A percentile compares a stretch with the other conserved stretches of the same genome.
Evolutionary conservation across 208 protist genomes (phyloP).

Genomic region (Entamoeba invadens): DNA sequence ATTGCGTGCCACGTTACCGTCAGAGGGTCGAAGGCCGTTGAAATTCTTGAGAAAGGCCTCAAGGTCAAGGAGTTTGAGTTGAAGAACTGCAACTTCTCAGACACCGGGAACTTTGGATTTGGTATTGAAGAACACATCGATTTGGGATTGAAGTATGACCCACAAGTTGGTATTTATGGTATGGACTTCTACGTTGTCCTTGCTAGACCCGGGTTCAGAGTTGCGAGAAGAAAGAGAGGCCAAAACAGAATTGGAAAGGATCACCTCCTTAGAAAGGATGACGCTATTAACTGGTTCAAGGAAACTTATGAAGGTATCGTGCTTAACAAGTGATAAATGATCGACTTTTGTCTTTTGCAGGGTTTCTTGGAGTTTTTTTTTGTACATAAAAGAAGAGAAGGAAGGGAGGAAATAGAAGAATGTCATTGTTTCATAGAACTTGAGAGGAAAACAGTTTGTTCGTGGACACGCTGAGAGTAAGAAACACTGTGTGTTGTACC

Average conservation of each 20-base stretch:
- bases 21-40: slow-evolving; percentile 90
- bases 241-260: slow-evolving; percentile 59
- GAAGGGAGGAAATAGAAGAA: no score
- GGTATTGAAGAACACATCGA: slow-evolving; percentile 99
- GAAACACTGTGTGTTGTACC: no score
- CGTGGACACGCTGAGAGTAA: no score
- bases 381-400: no score
- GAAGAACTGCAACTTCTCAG: slow-evolving; percentile 73
- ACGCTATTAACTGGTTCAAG: slow-evolving; percentile 65
- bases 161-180: slow-evolving; percentile 85
- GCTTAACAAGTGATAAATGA: neutral
- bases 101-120: slow-evolving; percentile 95
- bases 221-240: slow-evolving; percentile 48
- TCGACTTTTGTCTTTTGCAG: no score
- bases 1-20: slow-evolving; percentile 94
- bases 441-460: no score
- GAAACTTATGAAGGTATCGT: slow-evolving; percentile 1
- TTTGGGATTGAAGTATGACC: slow-evolving; percentile 99
- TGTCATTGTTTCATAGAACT: no score
- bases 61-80: slow-evolving; percentile 98
- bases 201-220: slow-evolving; percentile 74
- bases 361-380: no score
- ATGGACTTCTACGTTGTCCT: slow-evolving; percentile 94
- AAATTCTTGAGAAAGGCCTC: slow-evolving; percentile 91
- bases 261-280: slow-evolving; percentile 80